phyloP scores from a whole-genome alignment of 2,329 filamentous ascomycete genomes.

The Ampelomyces quisqualis region DNA sequence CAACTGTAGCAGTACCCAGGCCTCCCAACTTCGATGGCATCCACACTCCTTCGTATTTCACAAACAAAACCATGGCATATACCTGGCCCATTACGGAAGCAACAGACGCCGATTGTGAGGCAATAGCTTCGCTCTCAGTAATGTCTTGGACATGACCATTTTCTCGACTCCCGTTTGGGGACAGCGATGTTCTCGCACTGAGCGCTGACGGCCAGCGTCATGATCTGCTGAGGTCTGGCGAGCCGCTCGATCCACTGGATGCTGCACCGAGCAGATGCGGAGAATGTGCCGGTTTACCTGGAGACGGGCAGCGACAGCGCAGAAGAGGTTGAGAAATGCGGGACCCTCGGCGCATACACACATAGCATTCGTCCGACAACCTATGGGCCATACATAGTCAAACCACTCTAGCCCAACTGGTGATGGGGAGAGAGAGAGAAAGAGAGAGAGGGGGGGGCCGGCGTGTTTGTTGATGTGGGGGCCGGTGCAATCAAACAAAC shows the following conservation, averaged over 20 bases:
- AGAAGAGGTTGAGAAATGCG: slow-evolving; percentile 1
- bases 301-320: slow-evolving; percentile 30
- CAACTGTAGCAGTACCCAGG: not conserved
- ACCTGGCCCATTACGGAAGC: slow-evolving; percentile 1
- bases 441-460: not conserved
- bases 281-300: slow-evolving; percentile 25
- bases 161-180: slow-evolving; percentile 28
- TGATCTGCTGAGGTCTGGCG: too few relatives aligned
- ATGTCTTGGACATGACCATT: slow-evolving; percentile 32
- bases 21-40: not conserved
- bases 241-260: slow-evolving; percentile 19
- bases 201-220: too few relatives aligned
- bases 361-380: slow-evolving; percentile 4
- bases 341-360: slow-evolving; percentile 2
- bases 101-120: slow-evolving; percentile 1
- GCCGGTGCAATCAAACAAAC: too few relatives aligned
- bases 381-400: not conserved
- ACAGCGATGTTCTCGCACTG: too few relatives aligned
- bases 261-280: slow-evolving; percentile 18
- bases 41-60: not conserved
- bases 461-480: not conserved
- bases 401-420: too few relatives aligned
- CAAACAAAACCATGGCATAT: not conserved
- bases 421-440: not conserved
- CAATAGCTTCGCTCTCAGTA: slow-evolving; percentile 22